phyloP scores from a whole-genome alignment of 352 stramenopile genomes.

The Blastocystis sp. region DNA sequence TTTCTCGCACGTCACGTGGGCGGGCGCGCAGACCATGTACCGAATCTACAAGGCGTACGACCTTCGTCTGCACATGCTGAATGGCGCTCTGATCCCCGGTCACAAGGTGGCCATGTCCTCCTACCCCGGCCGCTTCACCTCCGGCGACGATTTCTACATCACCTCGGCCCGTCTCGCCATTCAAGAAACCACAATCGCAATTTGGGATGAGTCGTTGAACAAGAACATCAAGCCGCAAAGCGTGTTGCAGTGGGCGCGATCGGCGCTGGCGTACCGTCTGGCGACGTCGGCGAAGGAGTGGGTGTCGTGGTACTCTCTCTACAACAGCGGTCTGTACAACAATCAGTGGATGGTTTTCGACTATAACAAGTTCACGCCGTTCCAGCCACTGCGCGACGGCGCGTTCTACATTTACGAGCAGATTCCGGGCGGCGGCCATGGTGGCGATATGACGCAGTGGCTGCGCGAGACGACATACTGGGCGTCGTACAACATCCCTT shows the following conservation, averaged over 20 bases:
- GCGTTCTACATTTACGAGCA: conserved; percentile 80
- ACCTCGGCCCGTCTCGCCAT: conserved; percentile 78
- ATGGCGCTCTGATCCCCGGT: conserved; percentile 75
- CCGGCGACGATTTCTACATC: conserved; percentile 82
- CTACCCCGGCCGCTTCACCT: conserved; percentile 80
- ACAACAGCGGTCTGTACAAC: conserved; percentile 83
- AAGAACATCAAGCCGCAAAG: conserved; percentile 78
- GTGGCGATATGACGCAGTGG: conserved; percentile 78
- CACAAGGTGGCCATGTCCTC: conserved; percentile 78
- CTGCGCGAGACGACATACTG: conserved; percentile 80
- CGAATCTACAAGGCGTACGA: conserved; percentile 82
- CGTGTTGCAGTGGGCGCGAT: conserved; percentile 78
- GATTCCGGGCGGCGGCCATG: conserved; percentile 78
- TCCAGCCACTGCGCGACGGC: conserved; percentile 76
- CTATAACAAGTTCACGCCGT: conserved; percentile 78
- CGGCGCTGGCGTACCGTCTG: conserved; percentile 28
- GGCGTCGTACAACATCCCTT: conserved; percentile 82
- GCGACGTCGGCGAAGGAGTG: conserved; percentile 76
- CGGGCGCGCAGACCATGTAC: conserved; percentile 80
- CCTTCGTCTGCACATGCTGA: conserved; percentile 71
- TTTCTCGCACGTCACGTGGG: conserved; percentile 81
- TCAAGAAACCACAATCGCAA: conserved; percentile 80
- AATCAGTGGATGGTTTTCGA: conserved; percentile 84
- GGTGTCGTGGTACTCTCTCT: conserved; percentile 78
- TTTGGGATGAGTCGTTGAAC: conserved; percentile 79